Evolutionary conservation across 2,329 filamentous ascomycete genomes (phyloP).

Genomic region (Fusarium buxicola): DNA sequence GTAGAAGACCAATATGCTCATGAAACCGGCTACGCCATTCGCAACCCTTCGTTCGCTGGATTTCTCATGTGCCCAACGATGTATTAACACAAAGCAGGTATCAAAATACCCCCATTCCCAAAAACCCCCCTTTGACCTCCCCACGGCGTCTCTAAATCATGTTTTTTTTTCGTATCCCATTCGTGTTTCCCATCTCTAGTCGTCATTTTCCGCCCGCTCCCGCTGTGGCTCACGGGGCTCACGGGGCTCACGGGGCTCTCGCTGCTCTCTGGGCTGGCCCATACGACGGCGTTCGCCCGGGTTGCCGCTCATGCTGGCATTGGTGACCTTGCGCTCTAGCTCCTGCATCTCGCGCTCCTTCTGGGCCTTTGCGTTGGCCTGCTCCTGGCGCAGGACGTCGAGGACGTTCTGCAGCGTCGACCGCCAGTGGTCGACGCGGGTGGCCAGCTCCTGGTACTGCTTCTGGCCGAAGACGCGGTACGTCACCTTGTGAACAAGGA

Average conservation of each 20-base stretch:
- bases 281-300: constrained; percentile 51
- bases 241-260: constrained; percentile 26
- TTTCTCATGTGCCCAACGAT: constrained; percentile 46
- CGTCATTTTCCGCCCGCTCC: constrained; percentile 67
- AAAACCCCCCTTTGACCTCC: constrained; percentile 31
- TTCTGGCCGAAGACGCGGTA: constrained; percentile 98
- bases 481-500: constrained; percentile 94
- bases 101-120: constrained; percentile 42
- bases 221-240: constrained; percentile 45
- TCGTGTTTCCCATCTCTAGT: constrained; percentile 53
- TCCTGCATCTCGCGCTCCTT: constrained; percentile 82
- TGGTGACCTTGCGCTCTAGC: constrained; percentile 73
- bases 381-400: constrained; percentile 81
- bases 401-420: constrained; percentile 83
- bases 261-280: constrained; percentile 29
- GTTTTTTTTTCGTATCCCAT: constrained; percentile 33
- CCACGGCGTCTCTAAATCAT: constrained; percentile 32
- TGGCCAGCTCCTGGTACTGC: constrained; percentile 96
- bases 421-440: constrained; percentile 91
- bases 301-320: constrained; percentile 52
- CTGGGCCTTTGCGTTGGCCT: constrained; percentile 80
- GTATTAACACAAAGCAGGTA: constrained; percentile 51
- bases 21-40: constrained; percentile 54
- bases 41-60: constrained; percentile 49
- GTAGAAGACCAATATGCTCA: constrained; percentile 49